phyloP scores from a whole-genome alignment of 164 flowering plant species.

The Santalum album region DNA sequence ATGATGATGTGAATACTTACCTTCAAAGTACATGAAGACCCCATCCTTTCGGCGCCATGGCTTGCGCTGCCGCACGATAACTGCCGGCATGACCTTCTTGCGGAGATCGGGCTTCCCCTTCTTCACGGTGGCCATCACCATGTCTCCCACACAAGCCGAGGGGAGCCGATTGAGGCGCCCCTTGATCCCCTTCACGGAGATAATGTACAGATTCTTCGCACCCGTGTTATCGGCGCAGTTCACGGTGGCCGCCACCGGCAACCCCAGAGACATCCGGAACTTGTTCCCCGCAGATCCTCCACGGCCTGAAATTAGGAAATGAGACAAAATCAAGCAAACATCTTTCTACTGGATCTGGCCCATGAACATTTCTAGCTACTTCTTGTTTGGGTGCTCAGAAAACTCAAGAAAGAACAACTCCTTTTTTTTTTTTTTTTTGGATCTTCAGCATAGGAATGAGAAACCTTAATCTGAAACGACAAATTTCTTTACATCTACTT shows the following conservation, averaged over 20 bases:
- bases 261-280: slow-evolving; percentile 82
- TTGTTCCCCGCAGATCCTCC: slow-evolving; percentile 79
- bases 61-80: slow-evolving; percentile 75
- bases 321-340: background rate
- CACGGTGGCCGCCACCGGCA: slow-evolving; percentile 79
- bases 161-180: slow-evolving; percentile 68
- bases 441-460: too few species aligned
- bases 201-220: slow-evolving; percentile 74
- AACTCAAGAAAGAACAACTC: background rate
- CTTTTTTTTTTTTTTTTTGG: background rate
- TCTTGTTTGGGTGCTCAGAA: background rate
- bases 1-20: too few species aligned
- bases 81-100: slow-evolving; percentile 84
- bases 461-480: too few species aligned
- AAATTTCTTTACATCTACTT: too few species aligned
- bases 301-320: slow-evolving; percentile 57
- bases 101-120: slow-evolving; percentile 80
- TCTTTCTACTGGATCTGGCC: too few species aligned
- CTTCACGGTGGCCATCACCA: slow-evolving; percentile 87
- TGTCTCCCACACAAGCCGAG: slow-evolving; percentile 74
- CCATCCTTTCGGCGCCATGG: slow-evolving; percentile 88
- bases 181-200: slow-evolving; percentile 74
- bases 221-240: slow-evolving; percentile 82
- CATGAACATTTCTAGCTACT: too few species aligned
- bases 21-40: slow-evolving; percentile 74